Percentiles rank a stretch among this genome's conserved stretches.
Conservation (phyloP, 306 rosid species). For the Glycine tomentella region DNA sequence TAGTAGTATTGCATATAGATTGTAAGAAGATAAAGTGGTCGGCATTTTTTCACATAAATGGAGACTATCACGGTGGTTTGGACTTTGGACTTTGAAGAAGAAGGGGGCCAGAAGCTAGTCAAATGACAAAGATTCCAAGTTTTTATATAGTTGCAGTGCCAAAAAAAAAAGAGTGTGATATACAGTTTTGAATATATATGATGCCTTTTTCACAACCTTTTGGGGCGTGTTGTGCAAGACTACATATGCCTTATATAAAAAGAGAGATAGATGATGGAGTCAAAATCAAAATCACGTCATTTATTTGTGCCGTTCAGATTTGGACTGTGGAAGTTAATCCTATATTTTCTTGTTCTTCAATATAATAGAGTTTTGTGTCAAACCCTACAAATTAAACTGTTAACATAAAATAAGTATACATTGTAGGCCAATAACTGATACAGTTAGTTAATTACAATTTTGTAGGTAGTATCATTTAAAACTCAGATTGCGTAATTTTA, state of each 20-base stretch:
- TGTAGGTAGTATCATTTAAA: background rate
- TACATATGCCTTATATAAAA: too few relatives aligned
- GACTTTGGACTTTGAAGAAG: constrained; percentile 50
- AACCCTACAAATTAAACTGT: background rate
- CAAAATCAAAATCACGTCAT: constrained; percentile 38
- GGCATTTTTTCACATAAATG: constrained; percentile 59
- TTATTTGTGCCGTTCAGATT: constrained; percentile 22
- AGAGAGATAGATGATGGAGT: background rate
- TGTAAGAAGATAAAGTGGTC: constrained; percentile 30
- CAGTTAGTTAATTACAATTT: background rate
- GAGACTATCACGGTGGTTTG: constrained; percentile 70
- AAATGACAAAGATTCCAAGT: constrained; percentile 58
- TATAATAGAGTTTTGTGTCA: background rate
- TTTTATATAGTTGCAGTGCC: background rate
- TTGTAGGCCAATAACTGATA: background rate
- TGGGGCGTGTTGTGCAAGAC: too few relatives aligned
- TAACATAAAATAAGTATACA: background rate
- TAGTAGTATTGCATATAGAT: constrained; percentile 44
- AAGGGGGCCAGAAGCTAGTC: background rate
- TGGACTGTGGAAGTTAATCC: constrained; percentile 19
- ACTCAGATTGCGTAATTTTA: constrained; percentile 7
- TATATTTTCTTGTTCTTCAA: background rate
- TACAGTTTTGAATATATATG: too few relatives aligned
- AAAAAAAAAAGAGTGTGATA: too few relatives aligned
- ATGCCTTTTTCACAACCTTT: too few relatives aligned